Conservation (phyloP, 768 basidiomycete species). For the Auriculariales sp. region DNA sequence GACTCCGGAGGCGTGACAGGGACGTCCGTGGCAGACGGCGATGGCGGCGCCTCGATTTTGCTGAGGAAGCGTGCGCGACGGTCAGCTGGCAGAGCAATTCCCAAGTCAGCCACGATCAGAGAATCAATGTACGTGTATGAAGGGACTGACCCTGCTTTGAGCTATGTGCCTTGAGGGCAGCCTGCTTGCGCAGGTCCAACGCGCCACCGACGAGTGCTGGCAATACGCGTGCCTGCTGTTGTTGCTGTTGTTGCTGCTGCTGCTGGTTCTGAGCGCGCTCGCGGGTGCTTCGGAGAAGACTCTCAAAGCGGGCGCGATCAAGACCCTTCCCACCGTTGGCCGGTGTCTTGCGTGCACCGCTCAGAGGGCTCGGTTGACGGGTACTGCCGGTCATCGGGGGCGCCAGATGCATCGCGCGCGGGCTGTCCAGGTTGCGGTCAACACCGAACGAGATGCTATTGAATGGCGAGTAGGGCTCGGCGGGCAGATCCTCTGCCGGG, state of each 20-base stretch:
- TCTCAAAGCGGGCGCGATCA: slow-evolving; percentile 46
- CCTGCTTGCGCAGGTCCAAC: slow-evolving; percentile 56
- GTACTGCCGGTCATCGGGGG: slow-evolving; percentile 25
- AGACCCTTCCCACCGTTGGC: slow-evolving; percentile 36
- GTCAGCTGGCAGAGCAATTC: slow-evolving; percentile 31
- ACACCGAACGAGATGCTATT: slow-evolving; percentile 13
- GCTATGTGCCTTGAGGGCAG: slow-evolving; percentile 56
- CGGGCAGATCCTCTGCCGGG: slow-evolving; percentile 31
- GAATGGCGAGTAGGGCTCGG: slow-evolving; percentile 54
- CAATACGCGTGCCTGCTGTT: slow-evolving; percentile 26
- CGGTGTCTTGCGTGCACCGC: slow-evolving; percentile 13
- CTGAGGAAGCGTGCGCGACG: slow-evolving; percentile 64
- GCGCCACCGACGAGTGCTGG: slow-evolving; percentile 13
- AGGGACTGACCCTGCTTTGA: slow-evolving; percentile 51
- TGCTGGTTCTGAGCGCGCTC: too few species aligned
- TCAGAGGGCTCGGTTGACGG: slow-evolving; percentile 25
- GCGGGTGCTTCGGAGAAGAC: slow-evolving; percentile 43
- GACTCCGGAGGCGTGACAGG: slow-evolving; percentile 60
- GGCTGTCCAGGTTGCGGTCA: slow-evolving; percentile 39
- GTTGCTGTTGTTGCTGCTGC: too few species aligned
- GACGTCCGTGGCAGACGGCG: slow-evolving; percentile 37
- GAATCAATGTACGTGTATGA: background rate
- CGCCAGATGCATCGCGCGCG: slow-evolving; percentile 32
- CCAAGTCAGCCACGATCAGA: slow-evolving; percentile 3
- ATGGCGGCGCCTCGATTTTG: slow-evolving; percentile 54